These are phyloP conservation scores for Ramalina peruviana DNA, from an alignment of 495 filamentous ascomycete genomes.

Conservation along the genomic window DNA sequence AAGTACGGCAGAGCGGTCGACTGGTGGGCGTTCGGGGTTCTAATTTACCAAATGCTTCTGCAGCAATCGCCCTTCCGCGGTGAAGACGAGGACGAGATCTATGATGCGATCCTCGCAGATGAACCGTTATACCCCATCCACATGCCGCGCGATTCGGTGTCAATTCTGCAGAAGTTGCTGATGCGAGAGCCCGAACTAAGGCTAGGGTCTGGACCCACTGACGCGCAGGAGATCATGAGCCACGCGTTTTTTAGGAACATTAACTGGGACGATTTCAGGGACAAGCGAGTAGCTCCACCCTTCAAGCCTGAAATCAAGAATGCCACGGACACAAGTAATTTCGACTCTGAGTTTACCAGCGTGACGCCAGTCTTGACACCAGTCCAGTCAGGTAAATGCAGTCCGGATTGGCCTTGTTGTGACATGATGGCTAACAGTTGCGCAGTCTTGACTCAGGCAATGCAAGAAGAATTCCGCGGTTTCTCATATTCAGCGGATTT, in stretches of 20 bases:
- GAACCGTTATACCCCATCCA: slow-evolving; percentile 97
- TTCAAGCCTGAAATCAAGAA: slow-evolving; percentile 81
- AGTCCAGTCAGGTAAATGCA: slow-evolving; percentile 79
- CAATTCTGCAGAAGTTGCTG: slow-evolving; percentile 93
- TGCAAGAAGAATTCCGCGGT: slow-evolving; percentile 99
- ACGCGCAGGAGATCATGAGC: slow-evolving; percentile 98
- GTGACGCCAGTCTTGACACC: slow-evolving; percentile 95
- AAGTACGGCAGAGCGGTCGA: slow-evolving; percentile 98
- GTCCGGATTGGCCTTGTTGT: not conserved
- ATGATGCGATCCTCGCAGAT: slow-evolving; percentile 96
- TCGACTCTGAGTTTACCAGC: slow-evolving; percentile 96
- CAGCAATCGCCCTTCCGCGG: slow-evolving; percentile 98
- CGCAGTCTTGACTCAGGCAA: slow-evolving; percentile 86
- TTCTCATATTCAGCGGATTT: slow-evolving; percentile 91
- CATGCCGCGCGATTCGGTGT: slow-evolving; percentile 96
- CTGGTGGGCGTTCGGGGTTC: slow-evolving; percentile 99
- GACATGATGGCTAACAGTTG: slow-evolving; percentile 3
- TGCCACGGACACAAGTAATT: slow-evolving; percentile 96
- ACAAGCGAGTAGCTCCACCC: slow-evolving; percentile 80
- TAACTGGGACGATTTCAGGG: slow-evolving; percentile 97
- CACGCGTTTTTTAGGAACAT: slow-evolving; percentile 97
- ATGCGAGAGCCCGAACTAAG: slow-evolving; percentile 89
- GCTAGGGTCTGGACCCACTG: slow-evolving; percentile 85
- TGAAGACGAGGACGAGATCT: slow-evolving; percentile 99
- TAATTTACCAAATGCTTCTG: slow-evolving; percentile 99